Evolutionary conservation across 371 early-diverging fungal genomes (phyloP).

Genomic region (Rhizopus delemar): DNA sequence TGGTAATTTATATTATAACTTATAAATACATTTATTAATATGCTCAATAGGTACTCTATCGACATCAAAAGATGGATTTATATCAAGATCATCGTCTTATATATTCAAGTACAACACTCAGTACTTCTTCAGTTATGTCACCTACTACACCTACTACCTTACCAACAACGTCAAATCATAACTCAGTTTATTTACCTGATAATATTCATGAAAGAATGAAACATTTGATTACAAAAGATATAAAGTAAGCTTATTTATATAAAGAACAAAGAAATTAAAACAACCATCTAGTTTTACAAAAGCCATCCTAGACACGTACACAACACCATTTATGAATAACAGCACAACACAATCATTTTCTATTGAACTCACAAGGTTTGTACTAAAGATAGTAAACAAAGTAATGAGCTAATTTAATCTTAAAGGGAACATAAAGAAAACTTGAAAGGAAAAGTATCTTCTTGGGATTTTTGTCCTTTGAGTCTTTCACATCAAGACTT

Average conservation of each 20-base stretch:
- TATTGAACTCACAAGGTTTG: background rate
- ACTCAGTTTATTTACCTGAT: slow-evolving; percentile 23
- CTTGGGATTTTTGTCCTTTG: slow-evolving; percentile 74
- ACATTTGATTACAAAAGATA: slow-evolving; percentile 19
- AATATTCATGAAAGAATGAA: slow-evolving; percentile 23
- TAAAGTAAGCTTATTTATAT: slow-evolving; percentile 12
- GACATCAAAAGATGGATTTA: slow-evolving; percentile 11
- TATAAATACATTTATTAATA: background rate
- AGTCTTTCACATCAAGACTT: slow-evolving; percentile 62
- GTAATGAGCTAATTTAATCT: background rate
- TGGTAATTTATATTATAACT: slow-evolving; percentile 35
- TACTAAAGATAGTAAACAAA: background rate
- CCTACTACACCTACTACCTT: slow-evolving; percentile 21
- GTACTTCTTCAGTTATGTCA: slow-evolving; percentile 21
- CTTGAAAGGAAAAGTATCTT: slow-evolving; percentile 51
- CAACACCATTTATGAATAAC: slow-evolving; percentile 3
- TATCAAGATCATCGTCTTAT: slow-evolving; percentile 22
- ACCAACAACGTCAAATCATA: background rate
- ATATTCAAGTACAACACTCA: slow-evolving; percentile 24
- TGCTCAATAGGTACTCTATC: slow-evolving; percentile 14
- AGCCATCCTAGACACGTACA: slow-evolving; percentile 13
- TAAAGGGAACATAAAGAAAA: slow-evolving; percentile 13
- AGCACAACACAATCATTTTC: slow-evolving; percentile 11
- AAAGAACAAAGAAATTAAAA: background rate
- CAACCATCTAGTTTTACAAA: slow-evolving; percentile 13